Evolutionary conservation across 2,329 filamentous ascomycete species (phyloP).

Genomic region (Aciculosporium take): DNA sequence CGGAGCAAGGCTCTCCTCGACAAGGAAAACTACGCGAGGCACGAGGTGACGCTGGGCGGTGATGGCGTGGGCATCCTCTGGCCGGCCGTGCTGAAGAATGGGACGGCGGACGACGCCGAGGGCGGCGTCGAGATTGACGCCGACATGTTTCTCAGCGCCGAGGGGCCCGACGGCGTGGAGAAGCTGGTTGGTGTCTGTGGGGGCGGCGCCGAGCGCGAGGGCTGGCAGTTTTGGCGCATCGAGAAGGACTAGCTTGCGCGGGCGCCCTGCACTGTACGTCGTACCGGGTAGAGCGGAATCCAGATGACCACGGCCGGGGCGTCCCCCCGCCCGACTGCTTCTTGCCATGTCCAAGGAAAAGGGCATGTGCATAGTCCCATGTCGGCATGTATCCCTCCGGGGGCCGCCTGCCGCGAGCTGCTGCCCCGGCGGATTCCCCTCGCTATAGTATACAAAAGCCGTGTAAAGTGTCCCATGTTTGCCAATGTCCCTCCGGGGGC

Average conservation of each 20-base stretch:
- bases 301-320: too few species aligned
- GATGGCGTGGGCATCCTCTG: conserved; percentile 90
- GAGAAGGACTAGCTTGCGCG: conserved; percentile 34
- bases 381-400: too few species aligned
- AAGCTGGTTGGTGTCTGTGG: conserved; percentile 68
- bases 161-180: conserved; percentile 76
- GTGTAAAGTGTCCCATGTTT: too few species aligned
- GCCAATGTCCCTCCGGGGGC: too few species aligned
- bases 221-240: conserved; percentile 78
- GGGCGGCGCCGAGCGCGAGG: conserved; percentile 53
- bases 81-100: conserved; percentile 81
- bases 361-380: too few species aligned
- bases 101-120: conserved; percentile 59
- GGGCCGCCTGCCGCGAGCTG: too few species aligned
- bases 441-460: too few species aligned
- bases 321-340: too few species aligned
- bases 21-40: conserved; percentile 65
- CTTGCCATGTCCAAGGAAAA: too few species aligned
- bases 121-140: conserved; percentile 88
- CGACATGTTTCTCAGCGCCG: conserved; percentile 66
- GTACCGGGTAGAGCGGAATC: too few species aligned
- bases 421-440: too few species aligned
- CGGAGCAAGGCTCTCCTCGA: conserved; percentile 51
- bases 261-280: too few species aligned
- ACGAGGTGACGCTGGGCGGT: conserved; percentile 79